phyloP scores from a whole-genome alignment of 768 basidiomycete species.

The Tylopilus intermedius region DNA sequence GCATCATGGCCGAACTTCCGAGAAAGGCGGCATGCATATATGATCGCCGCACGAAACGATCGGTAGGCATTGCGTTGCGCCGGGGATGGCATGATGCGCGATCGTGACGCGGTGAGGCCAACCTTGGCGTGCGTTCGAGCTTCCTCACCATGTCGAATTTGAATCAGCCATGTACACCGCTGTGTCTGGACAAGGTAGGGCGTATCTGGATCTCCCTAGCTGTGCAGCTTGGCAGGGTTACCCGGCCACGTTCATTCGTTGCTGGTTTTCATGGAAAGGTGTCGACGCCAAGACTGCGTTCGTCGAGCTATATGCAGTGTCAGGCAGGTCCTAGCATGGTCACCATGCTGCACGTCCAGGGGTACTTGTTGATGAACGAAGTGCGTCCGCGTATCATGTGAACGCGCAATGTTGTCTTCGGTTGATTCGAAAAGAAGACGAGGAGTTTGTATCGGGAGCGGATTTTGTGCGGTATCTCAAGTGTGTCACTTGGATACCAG shows the following conservation, averaged over 20 bases:
- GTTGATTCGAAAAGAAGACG: background rate
- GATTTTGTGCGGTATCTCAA: conserved; percentile 6
- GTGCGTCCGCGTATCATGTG: background rate
- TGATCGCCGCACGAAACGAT: conserved; percentile 8
- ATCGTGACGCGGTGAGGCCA: background rate
- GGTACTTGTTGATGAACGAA: background rate
- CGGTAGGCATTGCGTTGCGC: background rate
- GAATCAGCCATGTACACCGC: conserved; percentile 4
- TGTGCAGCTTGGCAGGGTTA: background rate
- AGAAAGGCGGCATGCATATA: background rate
- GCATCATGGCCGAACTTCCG: background rate
- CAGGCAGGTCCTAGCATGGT: too few relatives aligned
- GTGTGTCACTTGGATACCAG: background rate
- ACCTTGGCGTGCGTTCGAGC: background rate
- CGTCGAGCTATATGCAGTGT: background rate
- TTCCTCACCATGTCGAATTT: background rate
- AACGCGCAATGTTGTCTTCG: background rate
- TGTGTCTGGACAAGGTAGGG: background rate
- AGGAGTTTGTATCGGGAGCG: background rate
- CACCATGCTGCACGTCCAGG: too few relatives aligned
- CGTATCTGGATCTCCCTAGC: background rate
- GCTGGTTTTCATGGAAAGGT: background rate
- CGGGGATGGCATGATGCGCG: background rate
- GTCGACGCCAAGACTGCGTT: background rate
- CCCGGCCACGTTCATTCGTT: background rate